Evolutionary conservation across 1,284 basidiomycete species (phyloP), one percentile per base, ranked within the genome.

Genomic region (Ustilago crameri): DNA sequence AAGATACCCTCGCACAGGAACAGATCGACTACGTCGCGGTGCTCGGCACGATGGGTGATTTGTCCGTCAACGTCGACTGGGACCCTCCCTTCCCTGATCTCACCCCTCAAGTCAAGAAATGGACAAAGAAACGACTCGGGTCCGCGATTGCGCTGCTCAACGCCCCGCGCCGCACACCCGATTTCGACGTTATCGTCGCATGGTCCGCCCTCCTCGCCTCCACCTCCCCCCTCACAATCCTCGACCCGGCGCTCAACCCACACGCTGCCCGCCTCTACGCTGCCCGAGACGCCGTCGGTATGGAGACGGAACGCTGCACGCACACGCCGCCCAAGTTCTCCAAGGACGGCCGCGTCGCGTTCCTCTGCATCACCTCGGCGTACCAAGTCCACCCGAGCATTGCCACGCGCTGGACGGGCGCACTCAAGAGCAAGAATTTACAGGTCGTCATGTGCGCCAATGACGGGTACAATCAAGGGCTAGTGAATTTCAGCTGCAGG

Each of bases 371-470:
- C 53, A 57, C 56, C 1, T 68, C 71, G 18, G 37, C 53, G 8
- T 76, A 52, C 24, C 76, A 78, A 54, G 72, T 78, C 22, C 76
- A 78, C 46, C 76, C 76, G 0, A 52, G 53, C 22, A 76, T 78
- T 26, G 76, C 76, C 0, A 78, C 71, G 1, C 67, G 76, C 27
- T 78, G 76, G 76, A 62, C 65, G 0, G 74, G 76, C 30, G 62
- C 74, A 14, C 35, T 76, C 24, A 60, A 65, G 35, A 71, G 71
- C 32, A 78, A 75, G 34, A 43, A 72, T 17, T 47, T 78, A 0
- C 67, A 78, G 35, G 71, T 71, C 9, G 71, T 78, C 42, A 76
- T 78, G 74, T 76, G 74, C 32, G 74, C 74, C 27, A 78, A 78
- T 20, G 56, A 62, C 17, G 76, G 68, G 9, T 78, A 76, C 49